Conservation (phyloP, 2,329 filamentous ascomycete genomes). For the Emmonsiellopsis sp. region DNA sequence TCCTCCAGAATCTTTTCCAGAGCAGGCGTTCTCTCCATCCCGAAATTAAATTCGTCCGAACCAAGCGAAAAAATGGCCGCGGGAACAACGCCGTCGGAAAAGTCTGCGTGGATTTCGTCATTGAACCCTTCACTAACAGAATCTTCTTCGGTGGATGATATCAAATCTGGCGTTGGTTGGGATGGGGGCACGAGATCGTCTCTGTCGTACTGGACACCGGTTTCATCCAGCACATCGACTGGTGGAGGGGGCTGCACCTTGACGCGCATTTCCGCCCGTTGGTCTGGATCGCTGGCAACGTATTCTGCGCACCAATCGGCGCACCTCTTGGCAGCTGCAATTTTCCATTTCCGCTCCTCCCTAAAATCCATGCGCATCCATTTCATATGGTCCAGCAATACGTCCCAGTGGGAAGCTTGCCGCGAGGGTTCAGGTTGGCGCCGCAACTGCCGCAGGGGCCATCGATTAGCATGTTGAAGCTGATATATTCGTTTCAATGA, state of each 20-base stretch:
- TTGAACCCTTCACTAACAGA: conserved; percentile 40
- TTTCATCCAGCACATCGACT: conserved; percentile 17
- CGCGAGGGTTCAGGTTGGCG: conserved; percentile 72
- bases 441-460: conserved; percentile 84
- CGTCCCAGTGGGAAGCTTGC: conserved; percentile 72
- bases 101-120: conserved; percentile 36
- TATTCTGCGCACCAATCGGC: conserved; percentile 80
- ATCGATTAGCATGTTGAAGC: conserved; percentile 81
- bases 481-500: conserved; percentile 82
- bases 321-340: conserved; percentile 66
- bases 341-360: conserved; percentile 92
- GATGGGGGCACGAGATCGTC: conserved; percentile 22
- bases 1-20: conserved; percentile 71
- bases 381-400: conserved; percentile 81
- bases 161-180: conserved; percentile 58
- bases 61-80: conserved; percentile 76
- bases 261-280: conserved; percentile 61
- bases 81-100: conserved; percentile 46
- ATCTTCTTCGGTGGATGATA: conserved; percentile 56
- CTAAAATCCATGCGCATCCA: conserved; percentile 98
- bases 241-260: conserved; percentile 39
- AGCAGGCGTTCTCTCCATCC: conserved; percentile 62
- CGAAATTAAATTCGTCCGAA: conserved; percentile 72
- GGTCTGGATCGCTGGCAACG: conserved; percentile 55
- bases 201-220: conserved; percentile 23